Percentiles rank a stretch among this genome's conserved stretches.
Evolutionary conservation across 495 filamentous ascomycete species (phyloP).

Genomic region (Penicillium herquei): DNA sequence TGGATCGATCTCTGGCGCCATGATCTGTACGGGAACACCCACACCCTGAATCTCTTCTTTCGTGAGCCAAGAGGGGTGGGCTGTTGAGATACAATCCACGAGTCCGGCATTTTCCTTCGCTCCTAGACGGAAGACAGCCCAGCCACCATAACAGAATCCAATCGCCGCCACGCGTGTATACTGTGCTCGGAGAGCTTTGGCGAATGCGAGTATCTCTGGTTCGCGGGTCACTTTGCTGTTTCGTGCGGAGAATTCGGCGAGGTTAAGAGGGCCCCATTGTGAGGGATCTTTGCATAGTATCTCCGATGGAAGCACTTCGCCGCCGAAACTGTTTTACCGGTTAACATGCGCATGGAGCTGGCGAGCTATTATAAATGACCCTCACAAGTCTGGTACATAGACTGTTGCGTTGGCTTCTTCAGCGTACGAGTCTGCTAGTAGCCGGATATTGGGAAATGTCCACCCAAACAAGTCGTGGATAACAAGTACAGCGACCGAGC

Average conservation of each 20-base stretch:
- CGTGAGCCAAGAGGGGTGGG: slow-evolving; percentile 51
- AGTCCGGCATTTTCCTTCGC: slow-evolving; percentile 30
- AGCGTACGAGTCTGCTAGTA: slow-evolving; percentile 51
- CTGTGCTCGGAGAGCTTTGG: slow-evolving; percentile 38
- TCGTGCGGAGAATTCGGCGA: slow-evolving; percentile 31
- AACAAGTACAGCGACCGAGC: slow-evolving; percentile 39
- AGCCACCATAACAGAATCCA: slow-evolving; percentile 58
- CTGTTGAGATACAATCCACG: slow-evolving; percentile 55
- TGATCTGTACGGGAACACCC: slow-evolving; percentile 54
- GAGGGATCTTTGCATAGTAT: slow-evolving; percentile 31
- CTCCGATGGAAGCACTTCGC: slow-evolving; percentile 32
- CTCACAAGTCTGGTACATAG: slow-evolving; percentile 48
- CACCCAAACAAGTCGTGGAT: slow-evolving; percentile 53
- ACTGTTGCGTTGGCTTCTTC: slow-evolving; percentile 48
- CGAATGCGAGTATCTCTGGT: slow-evolving; percentile 52
- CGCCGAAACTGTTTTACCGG: slow-evolving; percentile 24
- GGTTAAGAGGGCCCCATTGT: slow-evolving; percentile 35
- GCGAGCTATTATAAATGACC: neutral
- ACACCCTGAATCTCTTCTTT: slow-evolving; percentile 52
- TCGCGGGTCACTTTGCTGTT: slow-evolving; percentile 48
- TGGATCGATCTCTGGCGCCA: slow-evolving; percentile 56
- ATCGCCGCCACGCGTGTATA: slow-evolving; percentile 51
- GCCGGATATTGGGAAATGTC: slow-evolving; percentile 43
- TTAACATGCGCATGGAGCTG: neutral
- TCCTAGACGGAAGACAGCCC: slow-evolving; percentile 26